These are phyloP conservation scores for Phaeophleospora eucalypticola DNA, from an alignment of 2,329 filamentous ascomycete genomes.

Conservation along the genomic window DNA sequence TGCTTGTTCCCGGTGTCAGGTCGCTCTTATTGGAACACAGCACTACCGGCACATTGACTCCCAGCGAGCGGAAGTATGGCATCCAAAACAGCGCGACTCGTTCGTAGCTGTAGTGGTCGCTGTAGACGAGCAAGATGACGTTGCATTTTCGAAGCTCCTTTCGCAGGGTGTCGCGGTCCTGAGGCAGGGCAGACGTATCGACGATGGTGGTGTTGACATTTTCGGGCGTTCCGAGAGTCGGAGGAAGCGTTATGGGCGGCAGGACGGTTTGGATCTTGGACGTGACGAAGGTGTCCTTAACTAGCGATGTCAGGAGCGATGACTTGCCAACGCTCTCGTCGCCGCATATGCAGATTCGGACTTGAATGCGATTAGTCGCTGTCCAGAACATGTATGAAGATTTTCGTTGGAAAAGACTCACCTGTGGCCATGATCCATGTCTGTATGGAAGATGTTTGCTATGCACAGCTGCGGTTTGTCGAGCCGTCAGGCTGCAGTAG, in stretches of 20 bases:
- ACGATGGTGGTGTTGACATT: constrained; percentile 97
- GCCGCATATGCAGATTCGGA: constrained; percentile 93
- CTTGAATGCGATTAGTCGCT: constrained; percentile 38
- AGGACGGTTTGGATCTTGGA: constrained; percentile 93
- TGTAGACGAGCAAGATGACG: constrained; percentile 93
- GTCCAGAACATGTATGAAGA: neutral
- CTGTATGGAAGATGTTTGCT: neutral
- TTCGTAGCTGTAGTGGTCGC: constrained; percentile 98
- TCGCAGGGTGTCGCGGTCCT: constrained; percentile 82
- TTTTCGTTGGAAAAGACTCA: neutral
- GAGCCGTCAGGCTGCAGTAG: neutral
- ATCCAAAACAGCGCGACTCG: constrained; percentile 96
- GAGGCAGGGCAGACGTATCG: constrained; percentile 91
- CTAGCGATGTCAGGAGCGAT: constrained; percentile 66
- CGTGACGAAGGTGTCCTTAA: constrained; percentile 94
- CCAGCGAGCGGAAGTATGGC: constrained; percentile 93
- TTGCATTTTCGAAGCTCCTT: constrained; percentile 97
- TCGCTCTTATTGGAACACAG: constrained; percentile 98
- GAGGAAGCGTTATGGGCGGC: constrained; percentile 90
- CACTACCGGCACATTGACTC: constrained; percentile 97
- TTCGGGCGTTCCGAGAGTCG: constrained; percentile 86
- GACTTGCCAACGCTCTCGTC: constrained; percentile 95
- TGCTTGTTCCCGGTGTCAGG: constrained; percentile 64
- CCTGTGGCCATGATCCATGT: constrained; percentile 20
- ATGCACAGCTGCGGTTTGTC: neutral